Percentiles rank a stretch among this genome's conserved stretches.
Evolutionary conservation across 129 eudicot species (phyloP).

Genomic region (Escallonia herrerae): DNA sequence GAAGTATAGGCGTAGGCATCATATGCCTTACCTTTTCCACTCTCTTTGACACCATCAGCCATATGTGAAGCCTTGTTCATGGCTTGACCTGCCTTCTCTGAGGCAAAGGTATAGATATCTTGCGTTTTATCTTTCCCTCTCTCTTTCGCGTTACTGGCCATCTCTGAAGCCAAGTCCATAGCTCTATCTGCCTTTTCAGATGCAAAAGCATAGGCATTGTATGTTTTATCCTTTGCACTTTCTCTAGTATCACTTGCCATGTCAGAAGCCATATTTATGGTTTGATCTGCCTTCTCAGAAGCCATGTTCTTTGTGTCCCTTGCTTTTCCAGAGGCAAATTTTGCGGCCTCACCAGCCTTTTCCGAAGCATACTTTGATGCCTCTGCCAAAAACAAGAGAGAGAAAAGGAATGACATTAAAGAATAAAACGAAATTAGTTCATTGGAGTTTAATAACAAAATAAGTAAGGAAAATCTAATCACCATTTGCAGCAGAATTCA

Average conservation of each 20-base stretch:
- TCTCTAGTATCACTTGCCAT: slow-evolving; percentile 9
- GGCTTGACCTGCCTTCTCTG: slow-evolving; percentile 16
- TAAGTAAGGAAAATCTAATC: not conserved
- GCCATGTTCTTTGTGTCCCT: slow-evolving; percentile 24
- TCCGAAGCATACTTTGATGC: slow-evolving; percentile 41
- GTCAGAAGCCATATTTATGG: slow-evolving; percentile 1
- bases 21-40: slow-evolving; percentile 3
- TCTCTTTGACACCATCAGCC: slow-evolving; percentile 10
- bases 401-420: too few species aligned
- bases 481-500: slow-evolving; percentile 42
- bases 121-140: slow-evolving; percentile 10
- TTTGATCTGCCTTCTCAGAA: slow-evolving; percentile 1
- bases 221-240: slow-evolving; percentile 6
- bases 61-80: slow-evolving; percentile 9
- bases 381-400: slow-evolving; percentile 19
- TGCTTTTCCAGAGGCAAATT: slow-evolving; percentile 22
- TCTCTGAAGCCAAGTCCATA: slow-evolving; percentile 1
- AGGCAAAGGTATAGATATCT: slow-evolving; percentile 17
- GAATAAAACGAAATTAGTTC: too few species aligned
- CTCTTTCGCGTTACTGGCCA: not conserved
- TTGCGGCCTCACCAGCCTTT: slow-evolving; percentile 26
- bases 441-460: too few species aligned
- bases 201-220: slow-evolving; percentile 1
- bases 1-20: slow-evolving; percentile 19
- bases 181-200: not conserved